Percentiles rank a stretch among this genome's conserved stretches.
Evolutionary conservation across 2,329 filamentous ascomycete genomes (phyloP).

Genomic region (Fonsecaea pugnacius): DNA sequence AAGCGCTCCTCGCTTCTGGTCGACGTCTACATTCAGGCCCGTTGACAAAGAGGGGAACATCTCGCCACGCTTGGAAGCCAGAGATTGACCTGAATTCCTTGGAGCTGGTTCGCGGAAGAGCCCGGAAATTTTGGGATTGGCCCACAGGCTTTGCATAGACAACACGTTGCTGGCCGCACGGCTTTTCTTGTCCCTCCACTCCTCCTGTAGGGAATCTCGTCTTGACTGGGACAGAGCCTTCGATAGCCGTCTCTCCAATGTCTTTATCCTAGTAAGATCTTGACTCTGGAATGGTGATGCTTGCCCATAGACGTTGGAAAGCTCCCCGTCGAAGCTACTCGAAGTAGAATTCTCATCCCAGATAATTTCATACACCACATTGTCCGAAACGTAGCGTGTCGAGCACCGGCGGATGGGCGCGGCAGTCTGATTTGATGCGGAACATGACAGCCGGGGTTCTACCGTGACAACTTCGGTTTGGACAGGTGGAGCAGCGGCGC

Average conservation of each 20-base stretch:
- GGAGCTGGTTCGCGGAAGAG: conserved; percentile 28
- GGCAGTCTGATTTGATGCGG: conserved; percentile 8
- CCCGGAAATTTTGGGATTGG: conserved; percentile 25
- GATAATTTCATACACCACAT: conserved; percentile 35
- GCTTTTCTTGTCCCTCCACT: conserved; percentile 17
- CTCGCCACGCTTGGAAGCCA: conserved; percentile 11
- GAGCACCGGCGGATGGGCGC: conserved; percentile 32
- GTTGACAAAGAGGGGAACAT: background rate
- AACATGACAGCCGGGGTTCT: conserved; percentile 17
- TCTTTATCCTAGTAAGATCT: conserved; percentile 23
- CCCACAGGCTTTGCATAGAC: conserved; percentile 16
- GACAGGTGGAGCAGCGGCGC: conserved; percentile 29
- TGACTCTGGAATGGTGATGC: conserved; percentile 15
- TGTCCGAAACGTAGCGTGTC: conserved; percentile 32
- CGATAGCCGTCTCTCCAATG: conserved; percentile 30
- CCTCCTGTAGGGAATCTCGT: conserved; percentile 16
- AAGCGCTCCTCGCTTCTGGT: background rate
- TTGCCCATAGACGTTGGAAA: conserved; percentile 13
- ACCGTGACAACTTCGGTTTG: conserved; percentile 29
- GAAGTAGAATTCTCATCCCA: conserved; percentile 34
- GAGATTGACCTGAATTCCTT: conserved; percentile 27
- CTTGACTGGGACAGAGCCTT: conserved; percentile 26
- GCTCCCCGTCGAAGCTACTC: conserved; percentile 16
- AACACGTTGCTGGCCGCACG: conserved; percentile 13
- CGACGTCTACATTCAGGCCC: background rate